phyloP scores from a whole-genome alignment of 2,329 filamentous ascomycete species.

The Capronia americana region DNA sequence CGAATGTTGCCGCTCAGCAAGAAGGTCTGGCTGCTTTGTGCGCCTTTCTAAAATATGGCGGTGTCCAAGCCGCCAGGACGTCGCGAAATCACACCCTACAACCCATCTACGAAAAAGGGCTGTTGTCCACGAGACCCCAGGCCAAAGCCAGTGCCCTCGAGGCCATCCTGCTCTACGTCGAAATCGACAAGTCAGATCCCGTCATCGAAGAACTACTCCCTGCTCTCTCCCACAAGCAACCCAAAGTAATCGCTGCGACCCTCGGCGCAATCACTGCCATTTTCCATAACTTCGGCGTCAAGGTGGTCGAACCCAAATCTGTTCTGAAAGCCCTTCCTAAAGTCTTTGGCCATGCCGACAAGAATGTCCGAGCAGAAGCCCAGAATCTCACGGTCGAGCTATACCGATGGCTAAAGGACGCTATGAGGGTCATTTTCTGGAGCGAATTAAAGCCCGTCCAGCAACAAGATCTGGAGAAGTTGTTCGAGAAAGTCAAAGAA shows the following conservation, averaged over 20 bases:
- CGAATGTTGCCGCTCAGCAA: conserved; percentile 95
- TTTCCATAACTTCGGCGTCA: conserved; percentile 93
- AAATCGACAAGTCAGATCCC: conserved; percentile 83
- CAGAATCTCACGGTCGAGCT: conserved; percentile 91
- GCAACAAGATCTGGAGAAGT: conserved; percentile 88
- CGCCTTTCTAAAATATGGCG: conserved; percentile 90
- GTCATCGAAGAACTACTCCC: conserved; percentile 90
- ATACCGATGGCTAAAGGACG: conserved; percentile 95
- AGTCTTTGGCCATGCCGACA: conserved; percentile 93
- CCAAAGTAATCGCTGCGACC: conserved; percentile 81
- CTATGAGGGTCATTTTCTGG: conserved; percentile 99
- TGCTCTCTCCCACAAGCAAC: conserved; percentile 82
- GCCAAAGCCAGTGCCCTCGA: conserved; percentile 88
- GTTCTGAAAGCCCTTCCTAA: conserved; percentile 88
- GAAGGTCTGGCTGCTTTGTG: conserved; percentile 88
- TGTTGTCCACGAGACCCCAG: conserved; percentile 83
- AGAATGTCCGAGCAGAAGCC: conserved; percentile 94
- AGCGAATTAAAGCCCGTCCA: conserved; percentile 92
- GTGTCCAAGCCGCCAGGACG: conserved; percentile 69
- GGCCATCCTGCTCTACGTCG: conserved; percentile 84
- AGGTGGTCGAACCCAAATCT: conserved; percentile 89
- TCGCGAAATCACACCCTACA: conserved; percentile 77
- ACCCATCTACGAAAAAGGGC: conserved; percentile 87
- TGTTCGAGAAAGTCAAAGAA: conserved; percentile 91
- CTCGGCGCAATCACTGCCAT: conserved; percentile 80